Evolutionary conservation across 352 stramenopile species (phyloP).

Genomic region (Phytophthora kernoviae): DNA sequence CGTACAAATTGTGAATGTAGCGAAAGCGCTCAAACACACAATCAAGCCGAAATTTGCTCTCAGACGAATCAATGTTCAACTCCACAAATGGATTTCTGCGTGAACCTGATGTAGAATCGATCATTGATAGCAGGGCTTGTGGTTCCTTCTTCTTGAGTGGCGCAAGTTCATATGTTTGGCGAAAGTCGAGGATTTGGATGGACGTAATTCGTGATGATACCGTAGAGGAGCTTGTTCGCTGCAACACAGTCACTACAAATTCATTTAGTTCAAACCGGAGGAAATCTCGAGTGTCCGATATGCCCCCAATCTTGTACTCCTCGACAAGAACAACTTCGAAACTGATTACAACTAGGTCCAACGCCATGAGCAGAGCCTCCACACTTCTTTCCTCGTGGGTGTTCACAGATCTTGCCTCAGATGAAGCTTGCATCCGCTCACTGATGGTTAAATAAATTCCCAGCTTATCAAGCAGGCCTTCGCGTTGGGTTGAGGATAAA

Average conservation of each 20-base stretch:
- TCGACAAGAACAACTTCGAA: constrained; percentile 49
- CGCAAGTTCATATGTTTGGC: constrained; percentile 34
- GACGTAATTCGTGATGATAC: constrained; percentile 65
- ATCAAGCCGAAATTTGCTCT: constrained; percentile 58
- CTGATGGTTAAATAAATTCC: constrained; percentile 58
- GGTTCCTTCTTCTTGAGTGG: constrained; percentile 26
- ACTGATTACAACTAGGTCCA: constrained; percentile 70
- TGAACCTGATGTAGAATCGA: constrained; percentile 6
- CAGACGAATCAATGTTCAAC: constrained; percentile 60
- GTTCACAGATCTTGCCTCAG: constrained; percentile 45
- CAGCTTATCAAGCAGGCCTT: constrained; percentile 44
- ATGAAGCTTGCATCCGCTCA: constrained; percentile 69
- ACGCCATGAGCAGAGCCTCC: constrained; percentile 65
- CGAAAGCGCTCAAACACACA: constrained; percentile 67
- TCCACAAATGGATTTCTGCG: constrained; percentile 44
- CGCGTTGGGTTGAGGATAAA: constrained; percentile 8
- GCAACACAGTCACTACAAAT: constrained; percentile 69
- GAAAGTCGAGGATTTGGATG: constrained; percentile 74
- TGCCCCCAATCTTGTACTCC: constrained; percentile 29
- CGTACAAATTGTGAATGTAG: constrained; percentile 76
- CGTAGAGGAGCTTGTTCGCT: constrained; percentile 52
- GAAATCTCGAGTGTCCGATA: constrained; percentile 55
- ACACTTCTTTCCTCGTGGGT: constrained; percentile 50
- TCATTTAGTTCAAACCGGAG: constrained; percentile 71
- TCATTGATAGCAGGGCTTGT: constrained; percentile 35